Evolutionary conservation across 2,329 filamentous ascomycete species (phyloP).

Genomic region (Penicillium italicum): DNA sequence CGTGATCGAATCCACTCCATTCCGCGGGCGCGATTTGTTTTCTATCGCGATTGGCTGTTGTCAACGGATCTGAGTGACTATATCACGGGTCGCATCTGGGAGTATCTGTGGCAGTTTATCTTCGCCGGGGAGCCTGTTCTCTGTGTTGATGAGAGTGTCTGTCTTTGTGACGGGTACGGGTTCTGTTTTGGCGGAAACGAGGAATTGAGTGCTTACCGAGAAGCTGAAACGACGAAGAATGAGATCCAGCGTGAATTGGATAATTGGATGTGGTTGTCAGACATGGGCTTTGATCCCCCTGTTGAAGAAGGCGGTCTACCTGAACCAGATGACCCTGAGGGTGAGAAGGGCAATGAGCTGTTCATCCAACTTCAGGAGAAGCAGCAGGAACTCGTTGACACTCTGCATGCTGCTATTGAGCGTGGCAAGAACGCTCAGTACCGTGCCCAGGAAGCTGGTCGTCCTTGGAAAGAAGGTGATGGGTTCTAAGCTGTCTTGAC

Average conservation of each 20-base stretch:
- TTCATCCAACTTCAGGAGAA: slow-evolving; percentile 42
- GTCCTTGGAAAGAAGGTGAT: slow-evolving; percentile 55
- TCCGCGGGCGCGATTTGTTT: slow-evolving; percentile 53
- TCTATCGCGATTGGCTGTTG: slow-evolving; percentile 59
- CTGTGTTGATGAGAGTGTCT: slow-evolving; percentile 52
- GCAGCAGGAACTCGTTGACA: slow-evolving; percentile 40
- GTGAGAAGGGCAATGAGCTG: background rate
- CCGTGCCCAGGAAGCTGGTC: slow-evolving; percentile 52
- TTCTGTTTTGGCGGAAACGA: slow-evolving; percentile 43
- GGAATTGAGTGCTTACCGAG: slow-evolving; percentile 11
- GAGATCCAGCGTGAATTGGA: slow-evolving; percentile 9
- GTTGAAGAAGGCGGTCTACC: background rate
- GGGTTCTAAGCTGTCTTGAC: slow-evolving; percentile 44
- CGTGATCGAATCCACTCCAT: slow-evolving; percentile 54
- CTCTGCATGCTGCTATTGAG: slow-evolving; percentile 46
- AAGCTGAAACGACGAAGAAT: slow-evolving; percentile 5
- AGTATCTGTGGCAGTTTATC: slow-evolving; percentile 63
- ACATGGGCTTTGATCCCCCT: slow-evolving; percentile 10
- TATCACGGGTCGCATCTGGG: slow-evolving; percentile 58
- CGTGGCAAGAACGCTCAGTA: slow-evolving; percentile 51
- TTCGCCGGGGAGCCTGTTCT: slow-evolving; percentile 51
- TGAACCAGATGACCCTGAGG: background rate
- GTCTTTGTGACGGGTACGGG: slow-evolving; percentile 63
- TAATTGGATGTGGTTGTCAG: slow-evolving; percentile 13
- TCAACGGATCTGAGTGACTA: slow-evolving; percentile 55